A percentile compares a stretch with the other conserved stretches of the same genome.
These are phyloP conservation scores for Arthrobotrys sphaeroides DNA, from an alignment of 2,329 filamentous ascomycete species.

Conservation along the genomic window DNA sequence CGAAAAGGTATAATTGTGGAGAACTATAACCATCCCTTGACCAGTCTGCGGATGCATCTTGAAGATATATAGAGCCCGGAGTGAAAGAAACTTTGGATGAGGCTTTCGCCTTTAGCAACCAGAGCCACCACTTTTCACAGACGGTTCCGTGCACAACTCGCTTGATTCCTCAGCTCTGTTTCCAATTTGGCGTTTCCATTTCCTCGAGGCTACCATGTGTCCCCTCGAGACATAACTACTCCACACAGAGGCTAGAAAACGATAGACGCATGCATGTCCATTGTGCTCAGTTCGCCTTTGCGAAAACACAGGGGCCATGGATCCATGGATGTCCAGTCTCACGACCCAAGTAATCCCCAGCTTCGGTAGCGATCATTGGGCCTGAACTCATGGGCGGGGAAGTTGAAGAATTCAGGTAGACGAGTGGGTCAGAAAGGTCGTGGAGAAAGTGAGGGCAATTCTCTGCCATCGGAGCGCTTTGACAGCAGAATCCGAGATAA, in stretches of 20 bases:
- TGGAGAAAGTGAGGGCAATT: neutral
- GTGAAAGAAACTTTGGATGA: neutral
- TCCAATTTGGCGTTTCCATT: slow-evolving; percentile 14
- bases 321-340: slow-evolving; percentile 17
- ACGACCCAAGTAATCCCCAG: slow-evolving; percentile 1
- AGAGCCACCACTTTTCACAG: neutral
- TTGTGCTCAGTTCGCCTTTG: slow-evolving; percentile 33
- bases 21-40: slow-evolving; percentile 29
- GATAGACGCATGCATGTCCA: slow-evolving; percentile 3
- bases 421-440: neutral
- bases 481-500: slow-evolving; percentile 18
- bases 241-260: neutral
- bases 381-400: slow-evolving; percentile 22
- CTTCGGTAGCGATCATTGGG: slow-evolving; percentile 37
- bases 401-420: neutral
- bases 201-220: neutral
- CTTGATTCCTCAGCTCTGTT: slow-evolving; percentile 20
- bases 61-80: slow-evolving; percentile 36
- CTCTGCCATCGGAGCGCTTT: slow-evolving; percentile 32
- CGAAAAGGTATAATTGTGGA: slow-evolving; percentile 49
- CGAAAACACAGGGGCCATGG: slow-evolving; percentile 29
- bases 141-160: slow-evolving; percentile 25
- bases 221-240: neutral
- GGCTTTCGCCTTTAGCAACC: neutral
- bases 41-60: neutral